Evolutionary conservation across 2,329 filamentous ascomycete genomes (phyloP), one percentile per base, ranked within the genome.

Genomic region (Xylariaceae sp.): DNA sequence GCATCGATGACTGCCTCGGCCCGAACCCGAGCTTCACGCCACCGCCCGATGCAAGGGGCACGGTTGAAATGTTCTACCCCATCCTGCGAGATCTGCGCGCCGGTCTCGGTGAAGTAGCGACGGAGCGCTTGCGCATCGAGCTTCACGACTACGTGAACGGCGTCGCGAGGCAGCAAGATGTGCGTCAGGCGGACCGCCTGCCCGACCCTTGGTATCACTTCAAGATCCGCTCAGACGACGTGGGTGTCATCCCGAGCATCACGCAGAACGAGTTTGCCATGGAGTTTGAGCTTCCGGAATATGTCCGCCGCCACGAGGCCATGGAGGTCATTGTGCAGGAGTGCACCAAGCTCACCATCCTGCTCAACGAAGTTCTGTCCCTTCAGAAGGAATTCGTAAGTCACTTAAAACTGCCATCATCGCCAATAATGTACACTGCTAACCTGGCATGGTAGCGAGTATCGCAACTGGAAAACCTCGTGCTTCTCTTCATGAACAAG

Each of bases 311-410:
- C 7, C 55, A 59, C 17, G 54, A 59, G 39, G 55, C 57, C 7
- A 49, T 61, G 40, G 54, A 61, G 19, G 24, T 28, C 11, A 54
- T 61, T 12, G 51, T 59, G n/a, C 43, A 46, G 19, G 53, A 54
- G 34, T 59, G 52, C 28, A 57, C 54, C 3, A 54, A 54, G 28
- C 38, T 61, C 9, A 54, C 50, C 4, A 42, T 56, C 17, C 44
- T 61, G 1, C 19, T 59, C 8, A 60, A 61, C 30, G 57, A 61
- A 19, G 39, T 60, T 11, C 37, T 57, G 12, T 59, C 56, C 9
- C 30, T 57, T n/a, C 55, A 60, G 18, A 61, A 59, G 33, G 56
- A 59, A 49, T 61, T 61, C 34, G 56, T 61, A 38, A 42, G 57
- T 54, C 13, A n/a, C n/a, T n/a, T n/a, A n/a, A n/a, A n/a, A n/a